A percentile compares a stretch with the other conserved stretches of the same genome.
Evolutionary conservation across 306 rosid genomes (phyloP).

Genomic region (Alnus glutinosa): DNA sequence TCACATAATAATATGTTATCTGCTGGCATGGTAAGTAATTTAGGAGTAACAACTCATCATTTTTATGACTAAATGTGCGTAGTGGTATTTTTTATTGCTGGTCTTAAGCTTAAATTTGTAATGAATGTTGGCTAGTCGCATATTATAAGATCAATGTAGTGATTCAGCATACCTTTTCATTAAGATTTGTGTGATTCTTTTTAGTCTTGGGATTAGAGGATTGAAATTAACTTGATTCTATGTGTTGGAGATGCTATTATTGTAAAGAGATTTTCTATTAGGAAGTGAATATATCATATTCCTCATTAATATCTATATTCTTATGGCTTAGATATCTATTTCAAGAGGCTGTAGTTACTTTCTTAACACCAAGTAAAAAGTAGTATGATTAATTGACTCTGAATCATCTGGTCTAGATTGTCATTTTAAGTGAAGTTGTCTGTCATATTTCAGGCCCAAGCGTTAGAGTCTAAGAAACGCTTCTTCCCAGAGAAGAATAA

Average conservation of each 20-base stretch:
- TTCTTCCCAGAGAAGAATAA: background rate
- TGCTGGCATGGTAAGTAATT: background rate
- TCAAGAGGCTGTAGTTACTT: background rate
- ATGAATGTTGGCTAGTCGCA: background rate
- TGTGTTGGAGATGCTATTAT: background rate
- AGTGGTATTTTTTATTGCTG: background rate
- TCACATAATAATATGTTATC: background rate
- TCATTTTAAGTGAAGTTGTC: slow-evolving; percentile 1
- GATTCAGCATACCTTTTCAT: background rate
- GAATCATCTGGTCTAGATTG: background rate
- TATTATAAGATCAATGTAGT: background rate
- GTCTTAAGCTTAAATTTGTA: background rate
- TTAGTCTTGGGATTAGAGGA: background rate
- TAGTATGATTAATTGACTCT: background rate
- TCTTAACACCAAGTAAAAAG: background rate
- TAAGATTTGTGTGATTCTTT: background rate
- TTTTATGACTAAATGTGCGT: background rate
- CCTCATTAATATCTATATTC: background rate
- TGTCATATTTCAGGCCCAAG: background rate
- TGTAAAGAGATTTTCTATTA: background rate
- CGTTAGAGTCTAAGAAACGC: background rate
- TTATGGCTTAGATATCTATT: background rate
- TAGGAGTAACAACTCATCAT: background rate
- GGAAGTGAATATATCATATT: background rate
- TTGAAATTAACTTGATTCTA: background rate